Evolutionary conservation across 148 eudicot genomes (phyloP), one percentile per base, ranked within the genome.

Genomic region (Vaccinium darrowii): DNA sequence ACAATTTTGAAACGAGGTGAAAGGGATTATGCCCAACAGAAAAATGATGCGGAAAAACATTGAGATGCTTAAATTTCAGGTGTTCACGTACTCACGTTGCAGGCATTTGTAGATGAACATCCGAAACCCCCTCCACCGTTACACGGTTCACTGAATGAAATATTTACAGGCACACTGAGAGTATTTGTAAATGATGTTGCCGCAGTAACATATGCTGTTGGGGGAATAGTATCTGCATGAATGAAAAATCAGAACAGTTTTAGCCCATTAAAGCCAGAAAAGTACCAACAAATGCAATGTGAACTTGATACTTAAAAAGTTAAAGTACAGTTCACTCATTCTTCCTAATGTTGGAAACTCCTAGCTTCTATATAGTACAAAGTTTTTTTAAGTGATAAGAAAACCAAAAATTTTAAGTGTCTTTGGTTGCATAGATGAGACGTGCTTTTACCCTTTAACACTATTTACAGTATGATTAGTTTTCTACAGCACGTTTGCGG

Each of bases 101-200:
- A 97, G 87, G 92, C 69, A 88, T 94, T 84, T 50, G 84, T 84
- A n/a, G 98, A 90, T 27, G 91, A 87, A 87, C 99, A 97, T 83
- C 81, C 43, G 80, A 96, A 96, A 83, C 98, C 98, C 86, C 93
- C 94, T 90, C 91, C 91, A 60, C 93, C 95, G 51, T 83, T 85
- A 84, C 99, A 97, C 7, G 96, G 92, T 87, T 97, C 94, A 67
- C 93, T 94, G 90, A 97, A 97, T 11, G 98, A 85, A 81, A 97
- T 89, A 88, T 94, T 85, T 60, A 89, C 93, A 49, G 94, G 83
- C 84, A 95, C 89, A 77, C 87, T 92, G 72, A 84, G 72, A 86
- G 91, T 88, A 86, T 85, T 92, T 82, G 98, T 93, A 87, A 94
- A 92, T 77, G 93, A 77, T 84, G 91, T 86, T 50, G 90, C 84